These are phyloP conservation scores for Parachaetomium inaequale DNA, from an alignment of 495 filamentous ascomycete species.

Conservation along the genomic window DNA sequence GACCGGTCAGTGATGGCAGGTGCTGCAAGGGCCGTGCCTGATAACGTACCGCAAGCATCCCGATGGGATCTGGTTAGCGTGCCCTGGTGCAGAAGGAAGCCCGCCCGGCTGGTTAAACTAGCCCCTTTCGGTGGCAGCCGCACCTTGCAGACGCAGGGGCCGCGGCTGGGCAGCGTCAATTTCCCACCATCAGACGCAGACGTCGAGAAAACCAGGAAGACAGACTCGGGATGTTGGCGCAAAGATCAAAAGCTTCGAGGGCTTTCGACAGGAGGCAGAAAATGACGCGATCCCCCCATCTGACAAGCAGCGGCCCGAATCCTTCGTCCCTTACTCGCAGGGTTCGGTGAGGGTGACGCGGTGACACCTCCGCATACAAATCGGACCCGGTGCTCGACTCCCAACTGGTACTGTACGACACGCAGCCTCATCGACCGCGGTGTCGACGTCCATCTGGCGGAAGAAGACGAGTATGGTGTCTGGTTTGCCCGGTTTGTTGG, in stretches of 20 bases:
- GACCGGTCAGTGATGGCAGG: not conserved
- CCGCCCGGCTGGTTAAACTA: not conserved
- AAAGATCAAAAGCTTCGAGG: not conserved
- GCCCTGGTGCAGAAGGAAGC: slow-evolving; percentile 15
- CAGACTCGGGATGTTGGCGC: not conserved
- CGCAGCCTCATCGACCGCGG: not conserved
- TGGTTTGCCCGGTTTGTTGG: not conserved
- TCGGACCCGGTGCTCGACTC: not conserved
- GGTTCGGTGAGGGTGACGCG: too few relatives aligned
- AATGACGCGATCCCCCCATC: not conserved
- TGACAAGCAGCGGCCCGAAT: not conserved
- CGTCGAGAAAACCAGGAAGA: not conserved
- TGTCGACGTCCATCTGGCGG: too few relatives aligned
- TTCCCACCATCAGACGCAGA: slow-evolving; percentile 4
- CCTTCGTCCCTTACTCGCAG: not conserved
- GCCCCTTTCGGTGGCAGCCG: slow-evolving; percentile 1
- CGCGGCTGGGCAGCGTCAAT: slow-evolving; percentile 18
- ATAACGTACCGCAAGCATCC: not conserved
- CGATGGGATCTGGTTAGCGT: slow-evolving; percentile 7
- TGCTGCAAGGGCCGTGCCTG: slow-evolving; percentile 5
- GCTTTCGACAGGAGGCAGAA: not conserved
- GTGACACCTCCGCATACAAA: not conserved
- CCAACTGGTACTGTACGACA: not conserved
- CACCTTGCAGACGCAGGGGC: slow-evolving; percentile 15
- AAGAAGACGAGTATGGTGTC: not conserved